phyloP scores from a whole-genome alignment of 2,329 filamentous ascomycete genomes.

The Raffaelea albimanens region DNA sequence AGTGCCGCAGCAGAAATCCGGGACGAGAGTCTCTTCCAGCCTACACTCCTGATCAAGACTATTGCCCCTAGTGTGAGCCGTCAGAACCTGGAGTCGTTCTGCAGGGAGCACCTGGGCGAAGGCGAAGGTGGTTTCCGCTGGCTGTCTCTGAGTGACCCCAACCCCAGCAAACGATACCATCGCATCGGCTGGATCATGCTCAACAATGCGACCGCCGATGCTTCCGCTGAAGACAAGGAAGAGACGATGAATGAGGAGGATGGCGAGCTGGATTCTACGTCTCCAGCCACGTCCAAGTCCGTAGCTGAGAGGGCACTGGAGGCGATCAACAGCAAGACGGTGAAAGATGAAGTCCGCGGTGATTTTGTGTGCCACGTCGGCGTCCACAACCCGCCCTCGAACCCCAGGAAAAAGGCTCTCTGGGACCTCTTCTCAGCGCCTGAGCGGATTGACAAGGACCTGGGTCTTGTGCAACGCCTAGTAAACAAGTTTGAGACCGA shows the following conservation, averaged over 20 bases:
- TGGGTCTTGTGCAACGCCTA: constrained; percentile 72
- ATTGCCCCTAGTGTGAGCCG: constrained; percentile 94
- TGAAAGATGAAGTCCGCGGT: constrained; percentile 84
- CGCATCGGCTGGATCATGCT: constrained; percentile 98
- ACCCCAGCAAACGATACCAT: constrained; percentile 93
- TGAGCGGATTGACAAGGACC: constrained; percentile 84
- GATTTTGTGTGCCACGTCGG: constrained; percentile 98
- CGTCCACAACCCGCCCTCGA: constrained; percentile 79
- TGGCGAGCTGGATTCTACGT: constrained; percentile 46
- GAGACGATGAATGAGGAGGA: too few relatives aligned
- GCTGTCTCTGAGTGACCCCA: constrained; percentile 91
- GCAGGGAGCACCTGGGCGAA: constrained; percentile 87
- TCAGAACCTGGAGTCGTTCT: constrained; percentile 86
- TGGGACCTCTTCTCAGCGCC: constrained; percentile 96
- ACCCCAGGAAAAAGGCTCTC: constrained; percentile 85
- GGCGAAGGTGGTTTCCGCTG: constrained; percentile 89
- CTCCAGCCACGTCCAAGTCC: constrained; percentile 35
- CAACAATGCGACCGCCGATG: constrained; percentile 43
- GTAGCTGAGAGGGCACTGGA: constrained; percentile 82
- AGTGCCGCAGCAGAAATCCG: constrained; percentile 77
- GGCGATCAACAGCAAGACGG: constrained; percentile 95
- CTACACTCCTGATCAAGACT: constrained; percentile 94
- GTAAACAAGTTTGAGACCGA: constrained; percentile 79
- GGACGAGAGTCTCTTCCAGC: constrained; percentile 80
- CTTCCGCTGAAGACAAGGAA: constrained; percentile 19